Evolutionary conservation across 495 filamentous ascomycete genomes (phyloP), one percentile per base, ranked within the genome.

Genomic region (Xylaria nigripes): DNA sequence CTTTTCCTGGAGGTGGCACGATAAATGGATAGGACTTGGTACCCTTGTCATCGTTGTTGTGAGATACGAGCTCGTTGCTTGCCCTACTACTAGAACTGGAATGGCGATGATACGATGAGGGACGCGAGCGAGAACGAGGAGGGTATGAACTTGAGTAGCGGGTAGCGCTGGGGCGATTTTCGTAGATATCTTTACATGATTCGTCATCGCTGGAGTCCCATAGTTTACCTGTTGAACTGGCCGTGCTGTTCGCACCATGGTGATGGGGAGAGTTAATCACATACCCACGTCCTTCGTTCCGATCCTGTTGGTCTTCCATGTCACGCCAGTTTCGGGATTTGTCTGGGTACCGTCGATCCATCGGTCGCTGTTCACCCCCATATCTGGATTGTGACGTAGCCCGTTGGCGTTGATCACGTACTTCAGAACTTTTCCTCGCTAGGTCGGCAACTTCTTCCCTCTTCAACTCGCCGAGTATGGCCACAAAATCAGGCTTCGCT

Each of bases 401-500:
- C 6, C 54, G 46, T 15, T 47, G 45, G 27, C 68, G 63, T 7
- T 65, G 68, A 59, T 62, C 75, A 64, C 85, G 75, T 22, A 84
- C 73, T 51, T 80, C 74, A 5, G 72, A 64, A 22, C 82, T 85
- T 48, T 71, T 68, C 36, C 72, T 68, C 0, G 83, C 81, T 43
- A 78, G 76, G 34, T 79, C 76, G 50, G 78, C 70, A 51, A 89
- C 81, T 29, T 88, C 73, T 34, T 82, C 76, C 16, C 72, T 74
- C 0, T 75, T 73, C 41, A 88, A 64, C 24, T 81, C 77, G 9
- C 85, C 79, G 12, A 89, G 72, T 15, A 89, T 74, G 45, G 84
- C 85, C 7, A 89, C 84, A 55, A 83, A 84, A 19, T 81, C 80
- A 0, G 77, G 77, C 6, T 75, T 64, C n/a, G 85, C 85, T 62